Conservation (phyloP, 208 protist species). For the Herpetomonas samuelpessoai region DNA sequence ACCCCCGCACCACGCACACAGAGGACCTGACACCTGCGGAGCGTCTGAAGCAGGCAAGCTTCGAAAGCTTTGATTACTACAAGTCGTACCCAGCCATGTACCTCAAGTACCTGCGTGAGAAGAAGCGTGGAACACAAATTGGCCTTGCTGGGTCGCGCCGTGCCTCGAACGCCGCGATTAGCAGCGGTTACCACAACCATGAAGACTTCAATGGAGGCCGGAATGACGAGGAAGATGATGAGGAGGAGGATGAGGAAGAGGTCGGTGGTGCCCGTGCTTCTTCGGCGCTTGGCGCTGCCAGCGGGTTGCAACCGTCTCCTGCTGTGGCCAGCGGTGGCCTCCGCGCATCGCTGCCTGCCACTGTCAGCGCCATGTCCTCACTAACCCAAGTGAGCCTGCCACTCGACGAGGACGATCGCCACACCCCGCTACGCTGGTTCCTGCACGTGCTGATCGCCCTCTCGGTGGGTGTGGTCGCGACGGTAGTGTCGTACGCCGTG, state of each 20-base stretch:
- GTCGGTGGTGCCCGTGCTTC: too few species aligned
- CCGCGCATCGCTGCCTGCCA: not conserved
- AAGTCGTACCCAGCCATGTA: constrained; percentile 83
- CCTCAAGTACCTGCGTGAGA: constrained; percentile 61
- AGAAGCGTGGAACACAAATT: constrained; percentile 15
- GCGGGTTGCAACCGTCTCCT: too few species aligned
- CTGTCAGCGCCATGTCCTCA: not conserved
- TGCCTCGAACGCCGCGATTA: not conserved
- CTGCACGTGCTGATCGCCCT: constrained; percentile 84
- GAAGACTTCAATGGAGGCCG: too few species aligned
- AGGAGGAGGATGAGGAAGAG: not conserved
- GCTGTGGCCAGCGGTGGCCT: too few species aligned
- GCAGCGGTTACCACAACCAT: too few species aligned
- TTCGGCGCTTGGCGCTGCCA: too few species aligned
- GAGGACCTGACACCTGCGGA: constrained; percentile 42
- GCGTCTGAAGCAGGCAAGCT: constrained; percentile 57
- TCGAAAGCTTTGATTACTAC: constrained; percentile 86
- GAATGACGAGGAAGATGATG: not conserved
- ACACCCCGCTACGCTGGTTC: constrained; percentile 71
- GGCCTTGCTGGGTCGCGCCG: too few species aligned
- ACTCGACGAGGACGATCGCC: constrained; percentile 40
- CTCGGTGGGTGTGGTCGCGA: constrained; percentile 71
- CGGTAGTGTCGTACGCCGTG: constrained; percentile 64
- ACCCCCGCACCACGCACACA: constrained; percentile 49
- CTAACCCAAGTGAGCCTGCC: not conserved